These are phyloP conservation scores for Diaporthe ampelina DNA, from an alignment of 2,329 filamentous ascomycete genomes.

Conservation along the genomic window DNA sequence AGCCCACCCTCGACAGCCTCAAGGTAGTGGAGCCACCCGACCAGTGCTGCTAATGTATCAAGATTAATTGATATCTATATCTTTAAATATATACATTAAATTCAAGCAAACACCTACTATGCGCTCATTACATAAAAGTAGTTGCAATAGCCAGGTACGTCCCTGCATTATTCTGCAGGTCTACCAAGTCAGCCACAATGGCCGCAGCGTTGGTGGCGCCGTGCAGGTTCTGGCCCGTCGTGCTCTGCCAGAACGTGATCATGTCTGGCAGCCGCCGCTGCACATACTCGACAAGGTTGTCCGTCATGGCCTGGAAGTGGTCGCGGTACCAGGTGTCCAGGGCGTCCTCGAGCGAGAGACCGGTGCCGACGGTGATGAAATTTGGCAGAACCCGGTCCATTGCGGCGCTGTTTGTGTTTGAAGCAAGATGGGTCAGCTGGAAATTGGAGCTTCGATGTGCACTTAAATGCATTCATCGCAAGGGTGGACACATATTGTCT, in stretches of 20 bases:
- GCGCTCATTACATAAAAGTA: background rate
- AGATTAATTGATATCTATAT: too few relatives aligned
- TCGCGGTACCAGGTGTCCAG: background rate
- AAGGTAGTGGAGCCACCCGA: too few relatives aligned
- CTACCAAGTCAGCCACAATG: background rate
- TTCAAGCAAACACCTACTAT: background rate
- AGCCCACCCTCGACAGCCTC: too few relatives aligned
- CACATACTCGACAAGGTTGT: background rate
- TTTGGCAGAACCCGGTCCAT: background rate
- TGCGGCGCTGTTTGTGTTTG: slow-evolving; percentile 3
- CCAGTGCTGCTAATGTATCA: too few relatives aligned
- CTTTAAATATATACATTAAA: background rate
- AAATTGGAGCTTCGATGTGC: background rate
- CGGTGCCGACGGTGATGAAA: background rate
- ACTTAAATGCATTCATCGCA: background rate
- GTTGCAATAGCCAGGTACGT: background rate
- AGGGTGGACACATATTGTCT: background rate
- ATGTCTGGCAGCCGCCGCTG: background rate
- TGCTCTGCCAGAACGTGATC: slow-evolving; percentile 1
- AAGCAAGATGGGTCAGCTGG: background rate
- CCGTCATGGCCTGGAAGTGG: background rate
- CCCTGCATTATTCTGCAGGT: background rate
- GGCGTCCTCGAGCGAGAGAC: background rate
- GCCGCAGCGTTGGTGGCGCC: background rate
- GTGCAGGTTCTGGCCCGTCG: background rate